Conservation (phyloP, 2,329 filamentous ascomycete genomes). For the Epicoccum sorghinum region DNA sequence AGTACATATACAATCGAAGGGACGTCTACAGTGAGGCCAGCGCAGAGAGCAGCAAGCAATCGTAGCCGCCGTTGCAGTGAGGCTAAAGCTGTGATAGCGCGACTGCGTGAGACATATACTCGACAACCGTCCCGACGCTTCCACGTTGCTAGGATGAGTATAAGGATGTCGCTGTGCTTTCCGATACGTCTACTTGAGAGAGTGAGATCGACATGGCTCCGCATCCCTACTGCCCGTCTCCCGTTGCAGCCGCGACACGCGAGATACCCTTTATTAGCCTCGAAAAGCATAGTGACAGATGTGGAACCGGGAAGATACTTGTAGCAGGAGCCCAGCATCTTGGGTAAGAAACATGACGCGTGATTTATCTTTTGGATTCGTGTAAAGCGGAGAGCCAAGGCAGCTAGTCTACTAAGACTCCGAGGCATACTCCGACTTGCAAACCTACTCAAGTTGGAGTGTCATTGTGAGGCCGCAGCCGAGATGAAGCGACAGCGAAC, state of each 20-base stretch:
- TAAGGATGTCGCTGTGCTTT: constrained; percentile 10
- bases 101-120: background rate
- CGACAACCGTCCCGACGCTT: background rate
- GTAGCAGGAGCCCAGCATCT: background rate
- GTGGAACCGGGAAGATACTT: constrained; percentile 20
- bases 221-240: constrained; percentile 29
- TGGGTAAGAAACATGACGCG: constrained; percentile 9
- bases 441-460: constrained; percentile 17
- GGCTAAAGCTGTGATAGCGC: constrained; percentile 8
- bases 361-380: constrained; percentile 22
- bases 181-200: constrained; percentile 18
- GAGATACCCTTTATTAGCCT: constrained; percentile 19
- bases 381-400: constrained; percentile 5
- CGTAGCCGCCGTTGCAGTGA: constrained; percentile 1
- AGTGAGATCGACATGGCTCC: constrained; percentile 27
- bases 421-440: constrained; percentile 12
- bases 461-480: constrained; percentile 19
- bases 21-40: constrained; percentile 19
- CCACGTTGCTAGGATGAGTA: background rate
- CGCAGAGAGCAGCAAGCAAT: constrained; percentile 18
- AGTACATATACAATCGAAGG: constrained; percentile 5
- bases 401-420: constrained; percentile 11
- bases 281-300: constrained; percentile 17
- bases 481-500: constrained; percentile 9
- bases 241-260: constrained; percentile 38